phyloP scores from a whole-genome alignment of 345 rosid genomes.

The Dimocarpus longan region DNA sequence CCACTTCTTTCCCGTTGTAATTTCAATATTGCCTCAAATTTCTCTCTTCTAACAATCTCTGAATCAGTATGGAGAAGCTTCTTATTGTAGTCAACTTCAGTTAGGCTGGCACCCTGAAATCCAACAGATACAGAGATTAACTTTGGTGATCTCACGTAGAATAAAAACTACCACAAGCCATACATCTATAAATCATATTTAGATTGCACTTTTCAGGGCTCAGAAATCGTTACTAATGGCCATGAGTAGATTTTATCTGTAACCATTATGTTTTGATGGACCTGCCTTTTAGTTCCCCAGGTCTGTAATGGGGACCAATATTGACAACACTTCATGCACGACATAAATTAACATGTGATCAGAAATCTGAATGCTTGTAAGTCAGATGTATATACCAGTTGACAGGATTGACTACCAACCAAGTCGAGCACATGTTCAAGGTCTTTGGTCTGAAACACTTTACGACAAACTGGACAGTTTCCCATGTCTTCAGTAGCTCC shows the following conservation, averaged over 20 bases:
- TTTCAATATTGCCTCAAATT: slow-evolving; percentile 58
- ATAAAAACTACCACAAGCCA: background rate
- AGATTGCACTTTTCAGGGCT: background rate
- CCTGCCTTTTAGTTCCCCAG: background rate
- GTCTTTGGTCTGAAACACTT: slow-evolving; percentile 71
- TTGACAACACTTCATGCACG: background rate
- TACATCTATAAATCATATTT: background rate
- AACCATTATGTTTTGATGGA: background rate
- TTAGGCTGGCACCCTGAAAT: slow-evolving; percentile 41
- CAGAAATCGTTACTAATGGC: background rate
- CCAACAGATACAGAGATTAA: slow-evolving; percentile 8
- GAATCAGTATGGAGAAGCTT: slow-evolving; percentile 52
- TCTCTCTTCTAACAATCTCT: slow-evolving; percentile 65
- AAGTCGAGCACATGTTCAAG: slow-evolving; percentile 75
- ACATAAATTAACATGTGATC: background rate
- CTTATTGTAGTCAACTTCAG: slow-evolving; percentile 35
- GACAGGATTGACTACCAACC: slow-evolving; percentile 55
- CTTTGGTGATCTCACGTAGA: background rate
- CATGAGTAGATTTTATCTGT: background rate
- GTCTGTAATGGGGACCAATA: background rate
- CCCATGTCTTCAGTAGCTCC: slow-evolving; percentile 49
- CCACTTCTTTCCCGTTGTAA: slow-evolving; percentile 69
- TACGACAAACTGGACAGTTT: slow-evolving; percentile 89
- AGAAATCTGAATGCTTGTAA: background rate
- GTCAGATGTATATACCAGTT: slow-evolving; percentile 44